phyloP scores from a whole-genome alignment of 1,284 basidiomycete species.

The Ustilago bromivora region DNA sequence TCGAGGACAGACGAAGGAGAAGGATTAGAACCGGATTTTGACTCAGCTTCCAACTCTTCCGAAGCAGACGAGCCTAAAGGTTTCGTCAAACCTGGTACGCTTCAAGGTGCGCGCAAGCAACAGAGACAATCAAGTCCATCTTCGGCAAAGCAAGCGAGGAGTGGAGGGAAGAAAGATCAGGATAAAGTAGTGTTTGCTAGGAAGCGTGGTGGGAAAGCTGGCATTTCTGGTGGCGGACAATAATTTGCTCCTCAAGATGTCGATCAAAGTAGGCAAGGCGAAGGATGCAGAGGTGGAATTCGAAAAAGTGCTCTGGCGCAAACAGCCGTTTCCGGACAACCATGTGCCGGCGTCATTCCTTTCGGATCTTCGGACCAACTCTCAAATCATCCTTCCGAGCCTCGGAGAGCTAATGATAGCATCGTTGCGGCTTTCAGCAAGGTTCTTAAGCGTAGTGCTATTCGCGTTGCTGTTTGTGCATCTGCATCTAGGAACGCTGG shows the following conservation, averaged over 20 bases:
- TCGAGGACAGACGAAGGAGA: background rate
- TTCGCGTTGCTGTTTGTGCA: slow-evolving; percentile 59
- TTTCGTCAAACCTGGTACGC: slow-evolving; percentile 38
- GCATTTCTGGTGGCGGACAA: slow-evolving; percentile 38
- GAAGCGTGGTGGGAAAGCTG: slow-evolving; percentile 37
- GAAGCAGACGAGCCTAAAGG: background rate
- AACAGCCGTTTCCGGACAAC: slow-evolving; percentile 83
- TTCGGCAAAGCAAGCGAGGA: slow-evolving; percentile 13
- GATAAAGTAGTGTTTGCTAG: slow-evolving; percentile 46
- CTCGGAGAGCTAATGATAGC: slow-evolving; percentile 80
- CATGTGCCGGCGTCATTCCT: slow-evolving; percentile 84
- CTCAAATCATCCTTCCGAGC: slow-evolving; percentile 71
- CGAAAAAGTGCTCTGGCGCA: slow-evolving; percentile 87
- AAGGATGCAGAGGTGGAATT: slow-evolving; percentile 70
- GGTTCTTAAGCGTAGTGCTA: slow-evolving; percentile 41
- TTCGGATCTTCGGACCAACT: slow-evolving; percentile 74
- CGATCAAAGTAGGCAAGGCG: background rate
- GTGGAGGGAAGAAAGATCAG: slow-evolving; percentile 21
- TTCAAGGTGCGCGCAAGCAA: background rate
- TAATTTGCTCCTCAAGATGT: slow-evolving; percentile 3
- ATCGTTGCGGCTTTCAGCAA: slow-evolving; percentile 57
- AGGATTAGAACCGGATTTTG: slow-evolving; percentile 21
- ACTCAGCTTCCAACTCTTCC: slow-evolving; percentile 3
- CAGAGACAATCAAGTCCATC: slow-evolving; percentile 3
- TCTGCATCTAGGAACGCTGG: slow-evolving; percentile 30